Conservation (phyloP, 2,329 filamentous ascomycete species). For the Bipolaris victoriae region DNA sequence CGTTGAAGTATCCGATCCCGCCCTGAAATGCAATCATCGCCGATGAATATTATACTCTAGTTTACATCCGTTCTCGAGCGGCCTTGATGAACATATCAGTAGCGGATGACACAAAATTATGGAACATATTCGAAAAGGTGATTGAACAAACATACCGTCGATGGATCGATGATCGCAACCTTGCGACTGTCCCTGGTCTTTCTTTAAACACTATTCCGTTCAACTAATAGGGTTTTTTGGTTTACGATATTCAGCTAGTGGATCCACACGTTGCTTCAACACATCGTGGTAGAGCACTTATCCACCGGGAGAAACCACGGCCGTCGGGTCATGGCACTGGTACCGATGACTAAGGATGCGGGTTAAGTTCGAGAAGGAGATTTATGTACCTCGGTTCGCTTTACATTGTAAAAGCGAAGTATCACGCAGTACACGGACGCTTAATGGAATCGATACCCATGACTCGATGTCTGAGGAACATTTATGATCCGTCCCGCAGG, state of each 20-base stretch:
- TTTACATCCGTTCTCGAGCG: neutral
- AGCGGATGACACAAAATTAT: neutral
- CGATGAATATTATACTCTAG: neutral
- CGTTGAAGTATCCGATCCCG: neutral
- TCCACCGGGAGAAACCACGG: neutral
- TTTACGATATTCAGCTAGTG: neutral
- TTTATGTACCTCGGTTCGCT: neutral
- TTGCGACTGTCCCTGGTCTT: neutral
- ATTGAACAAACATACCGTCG: neutral
- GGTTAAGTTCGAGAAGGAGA: neutral
- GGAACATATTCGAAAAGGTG: neutral
- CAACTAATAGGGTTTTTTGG: neutral
- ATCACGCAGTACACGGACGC: neutral
- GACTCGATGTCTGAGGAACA: neutral
- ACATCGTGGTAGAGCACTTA: neutral
- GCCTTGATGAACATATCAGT: neutral
- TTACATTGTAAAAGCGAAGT: neutral
- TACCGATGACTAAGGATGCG: slow-evolving; percentile 2
- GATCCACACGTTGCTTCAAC: neutral
- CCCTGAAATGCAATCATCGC: neutral
- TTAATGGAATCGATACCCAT: no score
- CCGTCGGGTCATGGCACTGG: neutral
- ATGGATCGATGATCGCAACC: neutral
- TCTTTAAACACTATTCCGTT: neutral
- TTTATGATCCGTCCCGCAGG: neutral